These are phyloP conservation scores for Croton setiger DNA, from an alignment of 441 rosid genomes.

Conservation along the genomic window DNA sequence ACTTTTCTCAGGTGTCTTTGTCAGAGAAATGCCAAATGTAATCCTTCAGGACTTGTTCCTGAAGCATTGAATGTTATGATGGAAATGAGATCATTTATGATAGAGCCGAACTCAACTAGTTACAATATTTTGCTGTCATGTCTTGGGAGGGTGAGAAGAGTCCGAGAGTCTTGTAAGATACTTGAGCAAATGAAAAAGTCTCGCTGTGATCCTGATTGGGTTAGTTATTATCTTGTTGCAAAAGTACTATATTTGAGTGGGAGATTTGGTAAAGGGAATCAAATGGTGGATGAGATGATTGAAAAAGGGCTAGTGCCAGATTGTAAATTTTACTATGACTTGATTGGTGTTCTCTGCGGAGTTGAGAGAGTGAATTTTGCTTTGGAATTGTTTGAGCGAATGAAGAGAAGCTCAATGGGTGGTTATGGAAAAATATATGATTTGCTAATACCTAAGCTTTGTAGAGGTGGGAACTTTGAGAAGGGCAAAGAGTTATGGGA, in stretches of 20 bases:
- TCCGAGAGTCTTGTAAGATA: slow-evolving; percentile 60
- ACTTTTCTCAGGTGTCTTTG: slow-evolving; percentile 66
- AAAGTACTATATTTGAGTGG: slow-evolving; percentile 69
- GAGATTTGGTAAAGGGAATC: slow-evolving; percentile 78
- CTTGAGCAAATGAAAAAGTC: slow-evolving; percentile 66
- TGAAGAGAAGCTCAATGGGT: slow-evolving; percentile 56
- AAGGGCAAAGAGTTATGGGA: slow-evolving; percentile 73
- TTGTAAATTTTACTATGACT: slow-evolving; percentile 60
- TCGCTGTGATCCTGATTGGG: slow-evolving; percentile 59
- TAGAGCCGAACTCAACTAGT: slow-evolving; percentile 58
- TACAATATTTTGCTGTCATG: slow-evolving; percentile 74
- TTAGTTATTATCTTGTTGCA: slow-evolving; percentile 72
- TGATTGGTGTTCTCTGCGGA: slow-evolving; percentile 79
- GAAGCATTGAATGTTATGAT: slow-evolving; percentile 83
- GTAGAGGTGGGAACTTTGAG: slow-evolving; percentile 65
- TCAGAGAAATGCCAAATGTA: slow-evolving; percentile 44
- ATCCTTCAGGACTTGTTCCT: slow-evolving; percentile 82
- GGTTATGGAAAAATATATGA: slow-evolving; percentile 70
- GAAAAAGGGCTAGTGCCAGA: slow-evolving; percentile 52
- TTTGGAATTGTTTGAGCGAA: slow-evolving; percentile 61
- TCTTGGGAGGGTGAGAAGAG: slow-evolving; percentile 71
- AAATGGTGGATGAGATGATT: slow-evolving; percentile 67
- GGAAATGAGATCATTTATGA: slow-evolving; percentile 64
- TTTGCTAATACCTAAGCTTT: slow-evolving; percentile 69
- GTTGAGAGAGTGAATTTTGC: slow-evolving; percentile 66